Evolutionary conservation across 2,329 filamentous ascomycete genomes (phyloP), one percentile per base, ranked within the genome.

Genomic region (Claviceps humidiphila): DNA sequence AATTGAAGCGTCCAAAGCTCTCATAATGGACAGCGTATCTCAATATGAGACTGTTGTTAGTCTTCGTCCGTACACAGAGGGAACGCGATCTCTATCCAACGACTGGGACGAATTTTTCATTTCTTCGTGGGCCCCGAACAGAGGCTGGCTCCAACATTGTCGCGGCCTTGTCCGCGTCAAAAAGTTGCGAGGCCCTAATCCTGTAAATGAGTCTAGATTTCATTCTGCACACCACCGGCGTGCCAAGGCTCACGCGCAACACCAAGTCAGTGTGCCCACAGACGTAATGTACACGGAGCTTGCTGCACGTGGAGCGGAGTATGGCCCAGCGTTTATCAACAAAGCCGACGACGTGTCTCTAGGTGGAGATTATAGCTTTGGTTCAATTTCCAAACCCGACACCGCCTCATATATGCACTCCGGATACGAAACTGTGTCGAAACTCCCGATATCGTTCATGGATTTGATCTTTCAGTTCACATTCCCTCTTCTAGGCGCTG

Each of bases 61-160:
- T 2, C 24, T 66, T 2, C 58, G 55, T 9, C 51, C 61, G 0
- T 61, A 63, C 34, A 57, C 61, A 1, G 61, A 66, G 41, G 62
- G 63, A 4, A 62, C 61, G 0, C 54, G 58, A 3, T 59, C 59
- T 0, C 61, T 65, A 13, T 73, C 71, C 0, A 71, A 73, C 30
- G 60, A 64, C 3, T 80, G 76, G 76, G 70, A 77, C 47, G 75
- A 78, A 58, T 82, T 82, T 63, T 64, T 69, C 1, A 75, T 83
- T 30, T 76, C 71, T 44, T 79, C 78, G 0, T 80, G 72, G 71
- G 71, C 71, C 0, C 67, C 70, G 13, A 68, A 64, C 13, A 68
- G 74, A 40, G 73, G 74, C 8, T 82, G 79, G 79, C 71, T 73
- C 1, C 76, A 82, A 58, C 74, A 83, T 58, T 81, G 78, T 60